Evolutionary conservation across 2,329 filamentous ascomycete species (phyloP).

Genomic region (Fusarium dimerum): DNA sequence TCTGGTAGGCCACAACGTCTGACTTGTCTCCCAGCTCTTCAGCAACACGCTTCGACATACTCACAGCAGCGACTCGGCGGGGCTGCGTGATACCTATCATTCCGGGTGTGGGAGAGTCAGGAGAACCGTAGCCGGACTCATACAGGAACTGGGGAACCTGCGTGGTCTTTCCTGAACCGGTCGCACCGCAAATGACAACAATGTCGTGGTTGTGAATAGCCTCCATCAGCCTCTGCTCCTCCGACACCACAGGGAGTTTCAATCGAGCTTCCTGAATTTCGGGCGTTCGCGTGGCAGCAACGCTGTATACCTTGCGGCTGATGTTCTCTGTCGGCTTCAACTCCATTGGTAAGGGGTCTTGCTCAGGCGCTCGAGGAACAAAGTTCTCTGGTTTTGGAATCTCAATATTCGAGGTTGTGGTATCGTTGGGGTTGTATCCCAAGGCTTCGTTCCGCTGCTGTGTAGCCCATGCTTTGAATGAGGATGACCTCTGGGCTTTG

Average conservation of each 20-base stretch:
- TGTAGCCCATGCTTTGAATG: conserved; percentile 93
- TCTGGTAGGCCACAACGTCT: conserved; percentile 85
- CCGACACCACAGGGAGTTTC: conserved; percentile 84
- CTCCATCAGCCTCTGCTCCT: conserved; percentile 98
- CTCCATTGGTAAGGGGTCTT: conserved; percentile 70
- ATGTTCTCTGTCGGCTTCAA: conserved; percentile 61
- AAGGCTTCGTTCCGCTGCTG: conserved; percentile 82
- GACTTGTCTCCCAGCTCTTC: conserved; percentile 80
- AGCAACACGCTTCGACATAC: conserved; percentile 90
- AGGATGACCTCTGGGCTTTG: conserved; percentile 48
- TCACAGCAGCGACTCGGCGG: conserved; percentile 90
- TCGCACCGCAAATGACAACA: conserved; percentile 90
- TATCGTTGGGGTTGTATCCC: conserved; percentile 58
- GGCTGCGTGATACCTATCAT: conserved; percentile 96
- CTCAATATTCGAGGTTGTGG: conserved; percentile 43
- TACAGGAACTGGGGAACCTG: conserved; percentile 96
- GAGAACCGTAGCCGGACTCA: conserved; percentile 86
- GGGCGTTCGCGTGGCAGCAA: conserved; percentile 67
- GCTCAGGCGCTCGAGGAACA: conserved; percentile 65
- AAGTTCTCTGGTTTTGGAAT: conserved; percentile 64
- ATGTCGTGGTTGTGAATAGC: conserved; percentile 89
- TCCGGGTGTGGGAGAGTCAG: conserved; percentile 76
- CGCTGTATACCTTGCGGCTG: conserved; percentile 73
- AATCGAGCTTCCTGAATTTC: conserved; percentile 79
- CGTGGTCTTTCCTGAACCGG: conserved; percentile 96